Conservation (phyloP, 352 stramenopile genomes). For the Phytophthora rubi region DNA sequence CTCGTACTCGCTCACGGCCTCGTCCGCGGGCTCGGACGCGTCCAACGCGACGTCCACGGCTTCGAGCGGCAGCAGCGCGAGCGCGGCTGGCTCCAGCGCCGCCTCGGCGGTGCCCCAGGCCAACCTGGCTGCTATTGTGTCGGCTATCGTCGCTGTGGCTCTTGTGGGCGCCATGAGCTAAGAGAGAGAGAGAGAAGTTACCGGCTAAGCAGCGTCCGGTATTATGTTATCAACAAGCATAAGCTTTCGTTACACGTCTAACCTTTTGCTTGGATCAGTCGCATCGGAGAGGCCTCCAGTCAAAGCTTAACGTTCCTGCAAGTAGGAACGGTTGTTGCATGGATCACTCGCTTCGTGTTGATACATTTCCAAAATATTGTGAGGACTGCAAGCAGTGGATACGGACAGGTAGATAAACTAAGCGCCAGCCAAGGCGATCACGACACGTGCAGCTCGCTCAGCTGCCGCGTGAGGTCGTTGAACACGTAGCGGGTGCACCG, state of each 20-base stretch:
- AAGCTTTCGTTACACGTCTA: background rate
- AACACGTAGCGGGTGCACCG: slow-evolving; percentile 66
- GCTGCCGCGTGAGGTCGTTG: slow-evolving; percentile 39
- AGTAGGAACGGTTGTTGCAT: too few relatives aligned
- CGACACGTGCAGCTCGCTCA: slow-evolving; percentile 21
- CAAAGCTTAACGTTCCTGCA: too few relatives aligned
- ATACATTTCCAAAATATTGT: too few relatives aligned
- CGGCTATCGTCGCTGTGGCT: slow-evolving; percentile 21
- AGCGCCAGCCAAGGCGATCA: background rate
- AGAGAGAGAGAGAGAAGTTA: slow-evolving; percentile 6
- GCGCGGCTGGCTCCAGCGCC: slow-evolving; percentile 14
- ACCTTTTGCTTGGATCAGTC: too few relatives aligned
- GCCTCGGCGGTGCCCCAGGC: slow-evolving; percentile 12
- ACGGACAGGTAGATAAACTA: too few relatives aligned
- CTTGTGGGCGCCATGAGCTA: slow-evolving; percentile 34
- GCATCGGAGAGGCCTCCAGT: too few relatives aligned
- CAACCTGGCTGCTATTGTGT: slow-evolving; percentile 25
- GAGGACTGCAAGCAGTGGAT: too few relatives aligned
- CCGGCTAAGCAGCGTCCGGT: slow-evolving; percentile 7
- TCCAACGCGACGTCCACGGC: slow-evolving; percentile 21
- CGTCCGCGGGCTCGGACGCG: slow-evolving; percentile 31
- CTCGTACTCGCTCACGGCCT: slow-evolving; percentile 43
- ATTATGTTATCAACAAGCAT: slow-evolving; percentile 21
- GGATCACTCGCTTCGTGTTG: too few relatives aligned
- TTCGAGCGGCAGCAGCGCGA: slow-evolving; percentile 20